Conservation (phyloP, 148 eudicot species). For the Fallopia convolvulus region DNA sequence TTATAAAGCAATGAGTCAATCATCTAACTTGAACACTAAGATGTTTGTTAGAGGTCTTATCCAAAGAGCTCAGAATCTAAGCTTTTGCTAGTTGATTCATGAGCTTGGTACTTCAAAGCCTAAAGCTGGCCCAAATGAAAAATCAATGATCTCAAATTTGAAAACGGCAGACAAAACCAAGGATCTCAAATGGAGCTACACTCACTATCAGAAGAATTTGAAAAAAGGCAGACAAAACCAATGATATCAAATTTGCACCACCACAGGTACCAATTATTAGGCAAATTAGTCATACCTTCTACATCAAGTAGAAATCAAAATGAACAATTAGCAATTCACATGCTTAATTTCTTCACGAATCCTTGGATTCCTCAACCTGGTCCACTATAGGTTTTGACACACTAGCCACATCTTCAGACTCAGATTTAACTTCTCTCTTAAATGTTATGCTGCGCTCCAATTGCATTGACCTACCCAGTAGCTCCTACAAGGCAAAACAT, state of each 20-base stretch:
- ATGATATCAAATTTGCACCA: background rate
- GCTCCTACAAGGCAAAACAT: conserved; percentile 35
- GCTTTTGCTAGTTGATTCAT: background rate
- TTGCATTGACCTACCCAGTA: conserved; percentile 67
- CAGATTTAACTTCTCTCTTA: conserved; percentile 31
- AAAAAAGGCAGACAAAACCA: background rate
- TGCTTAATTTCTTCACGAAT: background rate
- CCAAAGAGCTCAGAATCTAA: background rate
- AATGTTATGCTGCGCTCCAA: conserved; percentile 59
- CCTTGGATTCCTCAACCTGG: conserved; percentile 1
- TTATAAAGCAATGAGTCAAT: background rate
- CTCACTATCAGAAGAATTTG: background rate
- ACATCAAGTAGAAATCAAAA: background rate
- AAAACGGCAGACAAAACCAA: background rate
- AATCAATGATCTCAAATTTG: background rate
- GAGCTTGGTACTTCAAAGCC: background rate
- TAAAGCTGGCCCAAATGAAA: background rate
- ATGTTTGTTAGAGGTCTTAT: background rate
- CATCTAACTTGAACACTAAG: no score
- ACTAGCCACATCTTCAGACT: conserved; percentile 26
- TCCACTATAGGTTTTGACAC: background rate
- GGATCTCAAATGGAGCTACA: background rate
- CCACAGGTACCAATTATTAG: background rate
- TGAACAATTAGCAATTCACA: background rate
- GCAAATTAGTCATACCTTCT: background rate